Conservation (phyloP, 805 yeast species). For the Candida krabiensis region DNA sequence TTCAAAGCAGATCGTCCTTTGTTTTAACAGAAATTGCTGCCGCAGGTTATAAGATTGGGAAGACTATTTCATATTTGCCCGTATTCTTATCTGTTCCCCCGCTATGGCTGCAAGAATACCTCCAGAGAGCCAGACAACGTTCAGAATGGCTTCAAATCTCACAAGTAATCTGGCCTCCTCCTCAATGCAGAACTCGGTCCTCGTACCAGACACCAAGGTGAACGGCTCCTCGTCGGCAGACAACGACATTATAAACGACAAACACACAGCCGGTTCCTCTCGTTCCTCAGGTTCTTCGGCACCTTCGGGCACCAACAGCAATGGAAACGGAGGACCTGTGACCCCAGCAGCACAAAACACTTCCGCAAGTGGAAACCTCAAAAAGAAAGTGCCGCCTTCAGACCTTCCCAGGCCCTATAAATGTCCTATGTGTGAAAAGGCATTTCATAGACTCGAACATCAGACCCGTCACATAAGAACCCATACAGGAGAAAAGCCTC, state of each 20-base stretch:
- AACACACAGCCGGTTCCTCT: not conserved
- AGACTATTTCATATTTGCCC: no score
- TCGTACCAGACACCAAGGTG: not conserved
- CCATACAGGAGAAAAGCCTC: slow-evolving; percentile 93
- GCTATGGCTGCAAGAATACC: slow-evolving; percentile 28
- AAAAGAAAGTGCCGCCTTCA: slow-evolving; percentile 23
- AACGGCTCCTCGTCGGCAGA: not conserved
- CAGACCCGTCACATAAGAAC: slow-evolving; percentile 90
- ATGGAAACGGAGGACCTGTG: slow-evolving; percentile 7
- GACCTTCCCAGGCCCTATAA: slow-evolving; percentile 65
- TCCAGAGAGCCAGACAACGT: slow-evolving; percentile 28
- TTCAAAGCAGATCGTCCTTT: no score
- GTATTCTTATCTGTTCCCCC: no score
- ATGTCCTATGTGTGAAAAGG: slow-evolving; percentile 81
- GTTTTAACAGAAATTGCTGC: no score
- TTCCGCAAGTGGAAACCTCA: slow-evolving; percentile 20
- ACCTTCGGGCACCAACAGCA: no score
- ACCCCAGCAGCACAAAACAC: slow-evolving; percentile 24
- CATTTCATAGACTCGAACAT: slow-evolving; percentile 86
- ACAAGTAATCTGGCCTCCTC: slow-evolving; percentile 1
- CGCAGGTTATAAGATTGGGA: no score
- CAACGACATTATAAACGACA: not conserved
- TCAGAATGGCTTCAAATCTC: slow-evolving; percentile 29
- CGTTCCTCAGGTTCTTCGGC: not conserved
- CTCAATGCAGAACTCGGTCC: not conserved